Evolutionary conservation across 345 rosid genomes (phyloP).

Genomic region (Carallia pectinifolia): DNA sequence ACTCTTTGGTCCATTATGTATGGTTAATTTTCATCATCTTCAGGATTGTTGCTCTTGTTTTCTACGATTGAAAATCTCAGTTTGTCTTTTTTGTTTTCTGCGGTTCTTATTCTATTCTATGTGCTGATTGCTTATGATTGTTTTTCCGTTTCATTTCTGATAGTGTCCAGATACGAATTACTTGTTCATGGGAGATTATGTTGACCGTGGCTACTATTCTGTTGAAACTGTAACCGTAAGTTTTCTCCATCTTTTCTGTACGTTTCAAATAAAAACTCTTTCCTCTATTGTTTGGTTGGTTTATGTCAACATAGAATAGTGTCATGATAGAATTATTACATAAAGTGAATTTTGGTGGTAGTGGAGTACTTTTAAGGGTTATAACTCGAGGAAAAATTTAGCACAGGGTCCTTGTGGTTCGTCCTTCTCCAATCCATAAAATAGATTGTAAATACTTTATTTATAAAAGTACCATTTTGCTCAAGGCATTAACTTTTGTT

Average conservation of each 20-base stretch:
- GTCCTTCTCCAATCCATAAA: too few species aligned
- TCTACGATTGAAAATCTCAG: neutral
- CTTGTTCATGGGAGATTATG: constrained; percentile 97
- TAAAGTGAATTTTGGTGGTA: too few species aligned
- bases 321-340: too few species aligned
- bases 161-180: constrained; percentile 97
- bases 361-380: too few species aligned
- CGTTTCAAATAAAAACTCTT: neutral
- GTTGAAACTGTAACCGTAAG: constrained; percentile 95
- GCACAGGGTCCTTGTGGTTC: too few species aligned
- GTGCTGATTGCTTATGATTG: neutral
- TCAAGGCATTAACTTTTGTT: neutral
- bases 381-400: too few species aligned
- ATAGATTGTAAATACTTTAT: neutral
- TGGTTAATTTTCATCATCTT: too few species aligned
- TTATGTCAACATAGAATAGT: neutral
- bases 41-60: too few species aligned
- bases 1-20: too few species aligned
- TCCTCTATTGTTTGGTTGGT: neutral
- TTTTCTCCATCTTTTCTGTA: neutral
- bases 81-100: neutral
- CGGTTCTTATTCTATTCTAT: neutral
- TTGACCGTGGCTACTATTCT: constrained; percentile 95
- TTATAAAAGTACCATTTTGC: neutral
- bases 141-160: constrained; percentile 16